phyloP scores from a whole-genome alignment of 495 filamentous ascomycete genomes.

The Elasticomyces elasticus region DNA sequence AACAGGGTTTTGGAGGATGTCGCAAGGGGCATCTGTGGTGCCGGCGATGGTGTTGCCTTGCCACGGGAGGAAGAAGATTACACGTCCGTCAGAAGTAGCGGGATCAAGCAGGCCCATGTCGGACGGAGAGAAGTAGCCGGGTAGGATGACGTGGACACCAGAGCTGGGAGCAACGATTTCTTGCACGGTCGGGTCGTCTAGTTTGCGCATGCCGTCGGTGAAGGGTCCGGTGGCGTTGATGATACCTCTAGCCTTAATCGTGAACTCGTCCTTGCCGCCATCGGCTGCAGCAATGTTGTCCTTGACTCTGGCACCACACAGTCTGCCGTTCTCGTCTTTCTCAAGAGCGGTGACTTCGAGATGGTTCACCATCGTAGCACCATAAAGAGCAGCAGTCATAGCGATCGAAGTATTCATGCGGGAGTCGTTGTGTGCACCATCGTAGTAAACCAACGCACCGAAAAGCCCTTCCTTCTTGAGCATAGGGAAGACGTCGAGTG shows the following conservation, averaged over 20 bases:
- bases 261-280: slow-evolving; percentile 56
- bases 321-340: slow-evolving; percentile 68
- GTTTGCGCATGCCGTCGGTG: slow-evolving; percentile 83
- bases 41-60: slow-evolving; percentile 98
- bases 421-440: slow-evolving; percentile 96
- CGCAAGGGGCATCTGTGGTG: slow-evolving; percentile 84
- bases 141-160: slow-evolving; percentile 89
- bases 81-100: slow-evolving; percentile 84
- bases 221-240: slow-evolving; percentile 98
- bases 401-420: slow-evolving; percentile 96
- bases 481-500: slow-evolving; percentile 96
- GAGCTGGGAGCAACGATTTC: slow-evolving; percentile 92
- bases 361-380: slow-evolving; percentile 86
- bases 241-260: slow-evolving; percentile 72
- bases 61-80: slow-evolving; percentile 99
- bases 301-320: slow-evolving; percentile 69
- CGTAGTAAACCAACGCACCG: slow-evolving; percentile 94
- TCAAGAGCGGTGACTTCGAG: slow-evolving; percentile 75
- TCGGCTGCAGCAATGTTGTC: slow-evolving; percentile 55
- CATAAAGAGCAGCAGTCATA: slow-evolving; percentile 92
- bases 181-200: slow-evolving; percentile 63
- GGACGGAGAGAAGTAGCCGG: slow-evolving; percentile 87
- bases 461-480: slow-evolving; percentile 74
- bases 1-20: slow-evolving; percentile 69
- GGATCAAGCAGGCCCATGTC: slow-evolving; percentile 98